Evolutionary conservation across 805 yeast genomes (phyloP), one percentile per base, ranked within the genome.

Genomic region (Starmerella lactis-condensi): DNA sequence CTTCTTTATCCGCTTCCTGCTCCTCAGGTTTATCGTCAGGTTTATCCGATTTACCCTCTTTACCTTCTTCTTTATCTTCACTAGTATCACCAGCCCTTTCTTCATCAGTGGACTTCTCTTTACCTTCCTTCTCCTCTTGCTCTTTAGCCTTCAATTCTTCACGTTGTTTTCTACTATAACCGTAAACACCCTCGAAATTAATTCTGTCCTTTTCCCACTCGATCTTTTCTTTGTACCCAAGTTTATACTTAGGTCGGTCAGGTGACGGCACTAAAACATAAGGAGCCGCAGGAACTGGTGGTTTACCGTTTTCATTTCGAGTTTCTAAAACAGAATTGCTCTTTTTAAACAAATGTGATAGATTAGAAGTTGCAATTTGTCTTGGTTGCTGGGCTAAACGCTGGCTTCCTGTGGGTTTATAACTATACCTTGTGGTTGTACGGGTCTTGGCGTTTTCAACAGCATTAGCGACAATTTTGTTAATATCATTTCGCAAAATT

Each of bases 401-500:
- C n/a, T n/a, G 11, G 23, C n/a, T 21, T 21, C n/a, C 11, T 21
- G n/a, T 11, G 11, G 23, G 23, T n/a, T 11, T n/a, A n/a, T n/a
- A n/a, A n/a, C n/a, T 10, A 14, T 6, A 11, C 26, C 14, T n/a
- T n/a, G n/a, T 20, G 10, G 29, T 28, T 11, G 35, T 36, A 10
- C 40, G 30, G 4, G 42, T 31, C 12, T 27, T 24, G 8, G 40
- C 43, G 3, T 33, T 24, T 20, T 39, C 41, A 5, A 39, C 21
- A 17, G 21, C 21, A 7, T 13, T 16, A 6, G 29, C 29, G 14
- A 16, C 43, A 15, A 39, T 32, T 29, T 34, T 39, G 21, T 38
- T 31, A 15, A 39, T 38, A 11, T 36, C 37, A 8, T 48, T 47
- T 23, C 66, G 62, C 31, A 61, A 57, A 24, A 70, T 41, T 32